Evolutionary conservation across 345 rosid genomes (phyloP).

Genomic region (Lumnitzera littorea): DNA sequence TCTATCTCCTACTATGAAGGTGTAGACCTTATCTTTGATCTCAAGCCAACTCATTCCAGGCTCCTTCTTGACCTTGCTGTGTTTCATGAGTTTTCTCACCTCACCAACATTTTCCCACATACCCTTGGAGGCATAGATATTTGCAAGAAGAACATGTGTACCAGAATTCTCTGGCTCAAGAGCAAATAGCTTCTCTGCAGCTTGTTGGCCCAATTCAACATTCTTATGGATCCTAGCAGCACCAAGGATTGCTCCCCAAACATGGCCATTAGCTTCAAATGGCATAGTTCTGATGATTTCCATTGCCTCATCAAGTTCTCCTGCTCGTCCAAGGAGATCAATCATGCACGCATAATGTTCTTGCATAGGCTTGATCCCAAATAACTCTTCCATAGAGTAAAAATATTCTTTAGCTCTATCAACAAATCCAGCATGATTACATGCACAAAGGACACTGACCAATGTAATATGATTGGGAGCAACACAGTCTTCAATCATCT

Average conservation of each 20-base stretch:
- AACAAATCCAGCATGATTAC: slow-evolving; percentile 61
- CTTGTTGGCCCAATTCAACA: slow-evolving; percentile 35
- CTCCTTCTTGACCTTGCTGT: slow-evolving; percentile 52
- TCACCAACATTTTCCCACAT: slow-evolving; percentile 48
- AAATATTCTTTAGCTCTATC: slow-evolving; percentile 38
- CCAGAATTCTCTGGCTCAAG: slow-evolving; percentile 54
- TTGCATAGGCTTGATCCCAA: slow-evolving; percentile 34
- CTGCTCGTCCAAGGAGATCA: slow-evolving; percentile 53
- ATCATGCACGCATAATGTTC: slow-evolving; percentile 73
- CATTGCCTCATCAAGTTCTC: slow-evolving; percentile 45
- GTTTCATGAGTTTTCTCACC: slow-evolving; percentile 43
- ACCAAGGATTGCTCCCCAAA: slow-evolving; percentile 67
- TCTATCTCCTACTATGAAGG: slow-evolving; percentile 56
- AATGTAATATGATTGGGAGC: slow-evolving; percentile 54
- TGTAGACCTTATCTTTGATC: slow-evolving; percentile 41
- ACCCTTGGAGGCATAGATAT: slow-evolving; percentile 51
- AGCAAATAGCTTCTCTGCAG: slow-evolving; percentile 45
- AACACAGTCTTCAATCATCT: slow-evolving; percentile 41
- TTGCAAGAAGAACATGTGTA: slow-evolving; percentile 47
- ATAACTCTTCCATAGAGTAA: slow-evolving; percentile 33
- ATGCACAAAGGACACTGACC: slow-evolving; percentile 50
- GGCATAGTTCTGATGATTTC: slow-evolving; percentile 43
- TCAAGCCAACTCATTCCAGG: slow-evolving; percentile 63
- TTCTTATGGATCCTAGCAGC: slow-evolving; percentile 60
- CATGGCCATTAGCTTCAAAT: slow-evolving; percentile 36